Base-by-base conservation (phyloP, 495 filamentous ascomycete genomes). In the Tuber borchii region DNA sequence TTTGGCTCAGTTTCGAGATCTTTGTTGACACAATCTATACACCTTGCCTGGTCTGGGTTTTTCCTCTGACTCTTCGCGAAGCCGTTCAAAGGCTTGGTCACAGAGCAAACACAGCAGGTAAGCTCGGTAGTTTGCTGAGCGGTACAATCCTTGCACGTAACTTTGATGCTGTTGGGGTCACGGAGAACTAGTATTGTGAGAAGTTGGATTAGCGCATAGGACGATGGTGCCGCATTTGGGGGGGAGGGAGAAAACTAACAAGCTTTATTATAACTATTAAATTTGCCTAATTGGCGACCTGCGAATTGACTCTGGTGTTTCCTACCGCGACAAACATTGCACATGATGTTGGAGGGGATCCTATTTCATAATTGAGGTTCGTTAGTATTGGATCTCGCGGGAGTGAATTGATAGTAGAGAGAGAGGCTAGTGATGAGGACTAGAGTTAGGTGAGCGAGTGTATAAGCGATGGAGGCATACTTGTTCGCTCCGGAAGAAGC, bases 21-120 rank as follows among this genome's bases (percentile, higher is more conserved):
- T 19, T 2, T 56, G 56, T 86, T 84, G 70, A 90, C 87, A 69
- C 89, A 89, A 72, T 84, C 84, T n/a, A 86, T 78, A 79, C 88
- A 90, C 76, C 83, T 87, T 10, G 87, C 87, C 31, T 74, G 73
- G 71, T 89, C 87, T n/a, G 82, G 84, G 46, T 85, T 84, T 26
- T 82, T 82, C 2, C 88, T 85, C 82, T 90, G 89, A 46, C 81
- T 82, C 71, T 87, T 88, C 5, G 87, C 84, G 76, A 89, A 90
- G 0, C 84, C 82, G 2, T 85, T 83, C 2, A 89, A 75, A 0
- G 82, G 82, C 74, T 89, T 89, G 17, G 79, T 80, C 46, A 82
- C 73, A 10, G 83, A 79, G 75, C 89, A 90, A 69, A 81, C 80
- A 37, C 34, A 78, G 78, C 85, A 86, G 31, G 73, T 74, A 46